These are phyloP conservation scores for Hirsutella thompsonii DNA, from an alignment of 2,329 filamentous ascomycete genomes.

Conservation along the genomic window DNA sequence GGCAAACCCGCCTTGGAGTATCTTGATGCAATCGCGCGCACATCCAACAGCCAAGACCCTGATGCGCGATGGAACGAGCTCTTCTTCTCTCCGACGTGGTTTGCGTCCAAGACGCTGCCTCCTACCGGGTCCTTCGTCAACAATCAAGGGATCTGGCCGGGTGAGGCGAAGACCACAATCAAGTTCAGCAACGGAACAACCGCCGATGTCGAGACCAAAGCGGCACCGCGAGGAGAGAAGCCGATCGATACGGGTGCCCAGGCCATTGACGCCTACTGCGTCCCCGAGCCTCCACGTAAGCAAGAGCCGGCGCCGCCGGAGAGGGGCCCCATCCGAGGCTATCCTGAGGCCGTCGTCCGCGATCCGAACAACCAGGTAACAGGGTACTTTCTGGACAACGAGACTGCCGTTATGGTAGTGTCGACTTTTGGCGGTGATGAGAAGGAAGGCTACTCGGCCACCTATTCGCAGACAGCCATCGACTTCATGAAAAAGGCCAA, in stretches of 20 bases:
- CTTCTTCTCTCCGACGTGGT: constrained; percentile 1
- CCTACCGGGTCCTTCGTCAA: not conserved
- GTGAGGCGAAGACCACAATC: not conserved
- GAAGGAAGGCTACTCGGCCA: constrained; percentile 3
- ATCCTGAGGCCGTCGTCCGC: constrained; percentile 11
- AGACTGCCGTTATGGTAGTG: constrained; percentile 14
- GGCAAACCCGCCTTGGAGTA: constrained; percentile 6
- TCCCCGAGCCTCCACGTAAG: not conserved
- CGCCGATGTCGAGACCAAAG: not conserved
- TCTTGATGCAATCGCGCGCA: constrained; percentile 2
- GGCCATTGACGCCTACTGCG: not conserved
- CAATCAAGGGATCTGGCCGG: not conserved
- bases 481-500: constrained; percentile 13
- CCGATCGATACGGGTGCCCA: not conserved
- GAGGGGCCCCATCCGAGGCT: constrained; percentile 5
- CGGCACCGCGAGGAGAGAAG: not conserved
- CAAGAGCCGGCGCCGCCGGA: constrained; percentile 4
- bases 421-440: constrained; percentile 8
- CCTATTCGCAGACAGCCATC: constrained; percentile 20
- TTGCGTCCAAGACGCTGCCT: not conserved
- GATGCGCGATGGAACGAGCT: constrained; percentile 10
- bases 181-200: constrained; percentile 1
- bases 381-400: constrained; percentile 16
- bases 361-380: constrained; percentile 11
- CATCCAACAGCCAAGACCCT: constrained; percentile 6